A percentile compares a stretch with the other conserved stretches of the same genome.
These are phyloP conservation scores for Nicotiana benthamiana DNA, from an alignment of 257 asterid species.

Conservation along the genomic window DNA sequence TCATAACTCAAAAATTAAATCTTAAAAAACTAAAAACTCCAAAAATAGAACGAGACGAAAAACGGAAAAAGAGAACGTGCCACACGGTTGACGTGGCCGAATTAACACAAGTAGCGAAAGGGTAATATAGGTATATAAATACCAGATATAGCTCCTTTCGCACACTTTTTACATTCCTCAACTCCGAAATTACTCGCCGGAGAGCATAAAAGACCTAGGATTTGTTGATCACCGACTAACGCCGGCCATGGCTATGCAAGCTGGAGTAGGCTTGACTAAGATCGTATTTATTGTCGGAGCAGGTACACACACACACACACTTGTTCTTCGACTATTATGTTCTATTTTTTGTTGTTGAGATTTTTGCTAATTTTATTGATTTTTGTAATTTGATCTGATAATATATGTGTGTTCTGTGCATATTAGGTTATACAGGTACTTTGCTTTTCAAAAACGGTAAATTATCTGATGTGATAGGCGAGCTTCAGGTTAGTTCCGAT, in stretches of 20 bases:
- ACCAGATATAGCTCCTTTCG: background rate
- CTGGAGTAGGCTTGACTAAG: constrained; percentile 15
- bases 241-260: constrained; percentile 11
- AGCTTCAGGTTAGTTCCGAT: constrained; percentile 19
- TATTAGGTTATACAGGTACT: constrained; percentile 32
- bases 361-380: background rate
- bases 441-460: constrained; percentile 26
- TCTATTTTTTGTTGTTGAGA: background rate
- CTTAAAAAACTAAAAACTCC: background rate
- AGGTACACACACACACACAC: background rate
- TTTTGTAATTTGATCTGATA: background rate
- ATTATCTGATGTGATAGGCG: constrained; percentile 29
- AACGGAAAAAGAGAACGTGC: background rate
- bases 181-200: background rate
- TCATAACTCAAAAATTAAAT: too few relatives aligned
- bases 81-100: background rate
- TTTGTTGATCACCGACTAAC: background rate
- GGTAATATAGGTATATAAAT: background rate
- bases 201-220: background rate
- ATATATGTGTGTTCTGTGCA: background rate
- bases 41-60: background rate
- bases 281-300: constrained; percentile 10
- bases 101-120: background rate
- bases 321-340: background rate
- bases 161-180: accelerated